A percentile compares a stretch with the other conserved stretches of the same genome.
Evolutionary conservation across 2,329 filamentous ascomycete species (phyloP).

Genomic region (Trichophyton schoenleinii): DNA sequence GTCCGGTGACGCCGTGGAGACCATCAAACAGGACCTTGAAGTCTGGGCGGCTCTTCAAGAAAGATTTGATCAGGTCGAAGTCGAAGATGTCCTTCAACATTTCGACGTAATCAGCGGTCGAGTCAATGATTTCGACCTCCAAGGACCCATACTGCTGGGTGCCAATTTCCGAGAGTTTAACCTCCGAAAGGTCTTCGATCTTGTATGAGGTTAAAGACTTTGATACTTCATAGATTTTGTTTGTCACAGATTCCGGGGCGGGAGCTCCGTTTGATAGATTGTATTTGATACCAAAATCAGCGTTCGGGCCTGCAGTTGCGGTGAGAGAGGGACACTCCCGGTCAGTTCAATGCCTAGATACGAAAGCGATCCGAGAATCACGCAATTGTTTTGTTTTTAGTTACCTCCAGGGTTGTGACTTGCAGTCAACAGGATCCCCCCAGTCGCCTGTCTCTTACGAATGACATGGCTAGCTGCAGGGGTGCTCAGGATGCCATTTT

Average conservation of each 20-base stretch:
- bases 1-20: conserved; percentile 85
- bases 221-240: conserved; percentile 91
- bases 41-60: conserved; percentile 72
- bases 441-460: conserved; percentile 84
- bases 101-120: conserved; percentile 75
- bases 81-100: conserved; percentile 99
- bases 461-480: conserved; percentile 94
- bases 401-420: conserved; percentile 95
- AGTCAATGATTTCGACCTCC: conserved; percentile 92
- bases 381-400: conserved; percentile 21
- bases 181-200: conserved; percentile 69
- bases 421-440: conserved; percentile 90
- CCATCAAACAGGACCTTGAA: conserved; percentile 97
- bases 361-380: neutral
- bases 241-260: conserved; percentile 88
- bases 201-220: conserved; percentile 89
- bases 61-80: conserved; percentile 88
- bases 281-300: conserved; percentile 99
- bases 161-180: conserved; percentile 75
- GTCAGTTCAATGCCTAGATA: neutral
- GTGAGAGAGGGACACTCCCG: neutral
- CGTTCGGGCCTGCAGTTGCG: conserved; percentile 55
- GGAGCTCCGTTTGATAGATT: conserved; percentile 94
- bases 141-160: conserved; percentile 71
- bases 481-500: conserved; percentile 91